Evolutionary conservation across 257 asterid species (phyloP).

Genomic region (Handroanthus guayacan): DNA sequence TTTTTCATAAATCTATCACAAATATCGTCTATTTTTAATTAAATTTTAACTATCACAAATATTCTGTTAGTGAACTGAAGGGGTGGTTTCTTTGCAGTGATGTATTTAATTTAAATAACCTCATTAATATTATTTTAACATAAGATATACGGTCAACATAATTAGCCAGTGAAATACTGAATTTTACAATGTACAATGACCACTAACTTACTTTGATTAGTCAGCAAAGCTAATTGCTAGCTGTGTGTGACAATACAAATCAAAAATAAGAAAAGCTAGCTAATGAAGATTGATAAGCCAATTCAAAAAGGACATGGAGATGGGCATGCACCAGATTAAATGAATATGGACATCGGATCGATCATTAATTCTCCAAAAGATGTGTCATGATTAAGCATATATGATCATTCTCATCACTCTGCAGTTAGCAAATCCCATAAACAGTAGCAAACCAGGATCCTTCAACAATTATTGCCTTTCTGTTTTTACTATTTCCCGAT

Average conservation of each 20-base stretch:
- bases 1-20: no score
- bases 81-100: no score
- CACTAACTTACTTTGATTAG: conserved; percentile 35
- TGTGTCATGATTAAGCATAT: conserved; percentile 38
- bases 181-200: conserved; percentile 43
- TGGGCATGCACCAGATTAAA: conserved; percentile 40
- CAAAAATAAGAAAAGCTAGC: neutral
- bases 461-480: conserved; percentile 36
- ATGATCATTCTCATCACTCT: conserved; percentile 57
- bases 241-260: conserved; percentile 58
- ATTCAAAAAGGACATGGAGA: conserved; percentile 17
- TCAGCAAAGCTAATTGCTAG: conserved; percentile 17
- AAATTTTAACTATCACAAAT: no score
- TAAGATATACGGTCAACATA: no score
- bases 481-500: conserved; percentile 40
- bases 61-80: no score
- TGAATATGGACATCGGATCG: conserved; percentile 29
- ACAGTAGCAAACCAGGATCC: conserved; percentile 47
- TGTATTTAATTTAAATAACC: no score
- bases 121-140: no score
- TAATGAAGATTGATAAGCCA: conserved; percentile 56
- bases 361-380: conserved; percentile 33
- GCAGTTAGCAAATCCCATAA: conserved; percentile 45
- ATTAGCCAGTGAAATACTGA: conserved; percentile 7
- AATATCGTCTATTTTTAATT: no score